Base-by-base conservation (phyloP, 73 alveolate genomes). In the Paramecium caudatum region DNA sequence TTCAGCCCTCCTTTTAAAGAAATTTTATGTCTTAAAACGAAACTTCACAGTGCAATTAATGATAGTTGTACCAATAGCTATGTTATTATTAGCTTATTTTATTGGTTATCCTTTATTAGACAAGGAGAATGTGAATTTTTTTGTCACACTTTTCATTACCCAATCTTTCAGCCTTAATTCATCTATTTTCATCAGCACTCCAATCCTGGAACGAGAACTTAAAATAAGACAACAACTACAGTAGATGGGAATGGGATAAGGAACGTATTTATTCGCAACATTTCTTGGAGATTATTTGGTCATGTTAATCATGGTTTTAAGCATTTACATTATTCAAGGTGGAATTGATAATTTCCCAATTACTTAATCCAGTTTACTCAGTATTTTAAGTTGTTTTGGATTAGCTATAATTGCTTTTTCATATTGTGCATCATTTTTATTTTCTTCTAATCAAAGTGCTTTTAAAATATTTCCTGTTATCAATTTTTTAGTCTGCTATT, bases 131-230 rank as follows among this genome's bases (percentile, higher is more conserved):
- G n/a, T 21, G 69, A 74, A 74, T 21, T 16, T 37, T 5, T 74
- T 74, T 41, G 88, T 74, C 6, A 21, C 69, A 10, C 13, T 74
- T 1, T 74, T 74, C n/a, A 74, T 74, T 0, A 17, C 47, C 3
- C 69, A 74, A 74, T 74, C 88, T 7, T 74, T 37, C 33, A 74
- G 88, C 15, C 47, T 74, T 30, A 74, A 74, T 74, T 41, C 69
- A 17, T 74, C 88, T 0, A 74, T 74, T 16, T 74, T 37, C 15
- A 74, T 74, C 0, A 74, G 43, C 39, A 74, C 88, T 9, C 88
- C 88, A 4, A 39, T 74, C 2, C 68, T 41, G 7, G 88, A 74
- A 74, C 36, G 88, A 45, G 88, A 74, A 74, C 39, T 74, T 27
- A 74, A 43, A 74, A 74, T 74, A 41, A 74, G 88, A 45, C 6